Evolutionary conservation across 768 basidiomycete species (phyloP).

Genomic region (Baorangia bicolor): DNA sequence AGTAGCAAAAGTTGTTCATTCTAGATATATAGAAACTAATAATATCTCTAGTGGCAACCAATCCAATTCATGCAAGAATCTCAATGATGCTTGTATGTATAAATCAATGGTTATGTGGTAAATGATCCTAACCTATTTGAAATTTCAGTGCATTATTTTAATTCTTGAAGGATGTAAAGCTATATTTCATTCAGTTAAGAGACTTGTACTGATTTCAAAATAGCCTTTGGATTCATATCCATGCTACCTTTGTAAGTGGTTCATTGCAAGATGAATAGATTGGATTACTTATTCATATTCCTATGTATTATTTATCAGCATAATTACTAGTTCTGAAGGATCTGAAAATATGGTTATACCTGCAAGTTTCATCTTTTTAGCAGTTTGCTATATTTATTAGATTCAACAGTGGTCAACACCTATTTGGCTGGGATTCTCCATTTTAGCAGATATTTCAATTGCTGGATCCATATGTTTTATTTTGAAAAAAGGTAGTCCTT

Average conservation of each 20-base stretch:
- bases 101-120: not conserved
- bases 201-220: not conserved
- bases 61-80: not conserved
- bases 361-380: conserved; percentile 1
- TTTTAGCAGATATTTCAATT: conserved; percentile 21
- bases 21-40: not conserved
- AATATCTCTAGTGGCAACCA: conserved; percentile 9
- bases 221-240: conserved; percentile 19
- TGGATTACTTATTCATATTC: not conserved
- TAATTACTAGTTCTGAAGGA: not conserved
- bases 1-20: not conserved
- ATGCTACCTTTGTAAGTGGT: conserved; percentile 13
- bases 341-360: not conserved
- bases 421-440: conserved; percentile 24
- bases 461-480: conserved; percentile 19
- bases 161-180: conserved; percentile 22
- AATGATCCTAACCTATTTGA: conserved; percentile 2
- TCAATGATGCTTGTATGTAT: conserved; percentile 19
- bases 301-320: not conserved
- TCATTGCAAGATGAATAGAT: not conserved
- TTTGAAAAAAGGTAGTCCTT: conserved; percentile 8
- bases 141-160: conserved; percentile 15
- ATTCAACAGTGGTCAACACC: conserved; percentile 18
- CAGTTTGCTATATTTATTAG: not conserved
- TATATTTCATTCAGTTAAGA: not conserved